Conservation (phyloP, 2,329 filamentous ascomycete genomes). For the Diplodia seriata region DNA sequence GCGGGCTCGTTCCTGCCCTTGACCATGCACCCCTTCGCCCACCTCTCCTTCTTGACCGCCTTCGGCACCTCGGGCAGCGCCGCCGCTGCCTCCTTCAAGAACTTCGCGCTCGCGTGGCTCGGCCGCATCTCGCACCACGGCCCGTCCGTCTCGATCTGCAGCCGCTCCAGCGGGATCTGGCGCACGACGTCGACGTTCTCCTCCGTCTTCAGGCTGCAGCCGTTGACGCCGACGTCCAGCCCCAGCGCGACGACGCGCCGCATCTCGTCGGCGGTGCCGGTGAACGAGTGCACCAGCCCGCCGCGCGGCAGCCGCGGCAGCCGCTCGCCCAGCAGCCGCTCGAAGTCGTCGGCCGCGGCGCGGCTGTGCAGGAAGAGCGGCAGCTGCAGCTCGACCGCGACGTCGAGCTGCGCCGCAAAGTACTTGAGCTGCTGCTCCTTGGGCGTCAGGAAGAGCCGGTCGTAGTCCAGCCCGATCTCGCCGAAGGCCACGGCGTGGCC, state of each 20-base stretch:
- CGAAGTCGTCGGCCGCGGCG: constrained; percentile 85
- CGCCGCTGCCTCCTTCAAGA: constrained; percentile 62
- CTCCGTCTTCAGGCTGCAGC: constrained; percentile 83
- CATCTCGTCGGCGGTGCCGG: constrained; percentile 53
- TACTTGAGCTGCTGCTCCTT: constrained; percentile 82
- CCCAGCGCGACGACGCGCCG: constrained; percentile 47
- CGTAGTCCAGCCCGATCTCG: constrained; percentile 96
- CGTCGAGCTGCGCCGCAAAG: constrained; percentile 80
- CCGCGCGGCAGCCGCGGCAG: constrained; percentile 73
- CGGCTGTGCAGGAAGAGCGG: constrained; percentile 93
- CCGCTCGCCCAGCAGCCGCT: constrained; percentile 68
- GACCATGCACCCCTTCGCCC: constrained; percentile 84
- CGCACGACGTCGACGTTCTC: constrained; percentile 88
- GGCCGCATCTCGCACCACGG: constrained; percentile 72
- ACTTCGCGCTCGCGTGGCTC: constrained; percentile 80
- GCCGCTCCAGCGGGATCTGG: constrained; percentile 74
- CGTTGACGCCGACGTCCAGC: constrained; percentile 58
- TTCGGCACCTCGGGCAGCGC: constrained; percentile 76
- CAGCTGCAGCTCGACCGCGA: constrained; percentile 77
- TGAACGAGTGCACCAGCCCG: constrained; percentile 64
- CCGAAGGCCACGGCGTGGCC: constrained; percentile 81
- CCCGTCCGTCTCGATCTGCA: constrained; percentile 97
- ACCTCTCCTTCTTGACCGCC: constrained; percentile 95
- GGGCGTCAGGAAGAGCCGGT: constrained; percentile 82
- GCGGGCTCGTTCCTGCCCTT: constrained; percentile 96